phyloP scores from a whole-genome alignment of 1,139 yeast genomes.

The Yamadazyma trypodendri region DNA sequence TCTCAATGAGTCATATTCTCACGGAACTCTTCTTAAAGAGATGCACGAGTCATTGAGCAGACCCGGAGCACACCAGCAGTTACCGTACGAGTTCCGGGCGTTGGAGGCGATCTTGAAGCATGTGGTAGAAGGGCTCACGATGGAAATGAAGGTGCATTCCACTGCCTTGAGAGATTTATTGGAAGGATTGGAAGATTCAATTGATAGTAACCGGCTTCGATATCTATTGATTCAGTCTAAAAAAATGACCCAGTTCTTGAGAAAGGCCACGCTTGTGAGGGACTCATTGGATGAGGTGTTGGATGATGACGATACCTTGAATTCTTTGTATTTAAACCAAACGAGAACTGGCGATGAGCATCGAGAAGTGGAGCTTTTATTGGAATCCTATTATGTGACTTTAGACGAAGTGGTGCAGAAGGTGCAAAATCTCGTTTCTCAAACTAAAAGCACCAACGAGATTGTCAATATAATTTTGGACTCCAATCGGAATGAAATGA shows the following conservation, averaged over 20 bases:
- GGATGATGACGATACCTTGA: slow-evolving; percentile 42
- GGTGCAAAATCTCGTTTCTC: slow-evolving; percentile 38
- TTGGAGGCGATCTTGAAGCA: slow-evolving; percentile 42
- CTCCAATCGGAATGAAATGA: slow-evolving; percentile 47
- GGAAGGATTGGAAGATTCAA: slow-evolving; percentile 38
- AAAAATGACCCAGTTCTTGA: slow-evolving; percentile 45
- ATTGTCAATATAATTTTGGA: slow-evolving; percentile 46
- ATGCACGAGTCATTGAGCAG: slow-evolving; percentile 27
- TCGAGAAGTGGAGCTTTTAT: slow-evolving; percentile 42
- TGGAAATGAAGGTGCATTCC: slow-evolving; percentile 45
- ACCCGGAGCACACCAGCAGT: slow-evolving; percentile 21
- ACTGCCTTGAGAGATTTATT: slow-evolving; percentile 40
- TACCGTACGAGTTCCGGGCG: slow-evolving; percentile 47
- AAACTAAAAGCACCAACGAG: slow-evolving; percentile 47
- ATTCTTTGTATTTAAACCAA: slow-evolving; percentile 40
- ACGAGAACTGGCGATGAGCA: slow-evolving; percentile 34
- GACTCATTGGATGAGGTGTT: slow-evolving; percentile 41
- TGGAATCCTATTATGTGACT: slow-evolving; percentile 45
- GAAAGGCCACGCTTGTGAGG: slow-evolving; percentile 39
- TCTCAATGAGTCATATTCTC: slow-evolving; percentile 37
- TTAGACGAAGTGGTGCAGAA: slow-evolving; percentile 49
- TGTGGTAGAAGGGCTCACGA: slow-evolving; percentile 37
- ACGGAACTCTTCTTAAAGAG: slow-evolving; percentile 34
- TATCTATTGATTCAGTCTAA: slow-evolving; percentile 44
- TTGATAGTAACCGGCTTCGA: slow-evolving; percentile 39